These are phyloP conservation scores for Kwoniella sp. DNA, from an alignment of 768 basidiomycete species.

Conservation along the genomic window DNA sequence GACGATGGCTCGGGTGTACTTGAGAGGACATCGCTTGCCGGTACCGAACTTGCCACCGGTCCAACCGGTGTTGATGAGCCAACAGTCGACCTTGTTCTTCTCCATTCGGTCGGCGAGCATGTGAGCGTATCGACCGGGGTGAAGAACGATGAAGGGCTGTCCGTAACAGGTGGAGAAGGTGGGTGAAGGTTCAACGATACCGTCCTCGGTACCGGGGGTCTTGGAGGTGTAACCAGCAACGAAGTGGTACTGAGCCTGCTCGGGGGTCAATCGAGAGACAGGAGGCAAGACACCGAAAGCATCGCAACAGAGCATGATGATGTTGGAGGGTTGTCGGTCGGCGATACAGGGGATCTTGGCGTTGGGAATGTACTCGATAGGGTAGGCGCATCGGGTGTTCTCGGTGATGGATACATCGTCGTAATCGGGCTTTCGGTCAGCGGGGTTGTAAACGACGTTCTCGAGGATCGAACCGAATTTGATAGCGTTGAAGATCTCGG, in stretches of 20 bases:
- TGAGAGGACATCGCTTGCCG: conserved; percentile 94
- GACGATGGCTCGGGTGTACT: conserved; percentile 92
- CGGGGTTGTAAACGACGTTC: conserved; percentile 95
- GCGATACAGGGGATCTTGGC: conserved; percentile 91
- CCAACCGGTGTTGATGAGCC: conserved; percentile 93
- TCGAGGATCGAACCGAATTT: conserved; percentile 95
- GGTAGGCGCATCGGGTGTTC: conserved; percentile 99
- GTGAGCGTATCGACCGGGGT: conserved; percentile 90
- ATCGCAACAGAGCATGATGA: conserved; percentile 81
- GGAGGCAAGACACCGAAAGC: conserved; percentile 98
- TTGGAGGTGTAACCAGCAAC: conserved; percentile 88
- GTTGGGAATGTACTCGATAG: conserved; percentile 95
- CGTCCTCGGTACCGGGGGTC: conserved; percentile 98
- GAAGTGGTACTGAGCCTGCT: conserved; percentile 97
- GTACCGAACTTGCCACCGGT: conserved; percentile 88
- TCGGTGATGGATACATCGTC: conserved; percentile 96
- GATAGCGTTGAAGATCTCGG: conserved; percentile 95
- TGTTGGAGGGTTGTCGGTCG: conserved; percentile 77
- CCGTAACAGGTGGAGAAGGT: conserved; percentile 99
- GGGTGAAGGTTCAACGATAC: conserved; percentile 95
- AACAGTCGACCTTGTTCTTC: conserved; percentile 85
- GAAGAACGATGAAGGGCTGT: conserved; percentile 98
- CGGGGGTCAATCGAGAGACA: conserved; percentile 84
- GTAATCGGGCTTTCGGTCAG: conserved; percentile 82
- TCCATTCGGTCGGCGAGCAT: conserved; percentile 97